These are phyloP conservation scores for Pecoramyces ruminantium DNA, from an alignment of 192 early-diverging fungal genomes.

Conservation along the genomic window DNA sequence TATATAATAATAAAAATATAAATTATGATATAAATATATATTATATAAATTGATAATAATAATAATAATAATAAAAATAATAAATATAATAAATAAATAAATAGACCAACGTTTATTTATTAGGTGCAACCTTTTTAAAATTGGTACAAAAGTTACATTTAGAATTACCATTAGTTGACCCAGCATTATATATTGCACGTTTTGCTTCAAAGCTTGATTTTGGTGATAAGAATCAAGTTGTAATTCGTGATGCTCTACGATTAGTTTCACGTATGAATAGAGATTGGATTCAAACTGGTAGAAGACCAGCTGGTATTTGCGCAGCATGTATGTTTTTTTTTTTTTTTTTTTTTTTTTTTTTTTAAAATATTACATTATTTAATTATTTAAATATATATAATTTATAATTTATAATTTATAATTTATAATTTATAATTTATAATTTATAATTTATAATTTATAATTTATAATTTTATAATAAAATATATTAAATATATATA, in stretches of 20 bases:
- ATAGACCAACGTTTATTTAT: conserved; percentile 65
- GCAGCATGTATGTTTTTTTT: conserved; percentile 51
- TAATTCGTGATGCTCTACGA: conserved; percentile 60
- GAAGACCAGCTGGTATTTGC: conserved; percentile 86
- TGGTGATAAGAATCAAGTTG: conserved; percentile 64
- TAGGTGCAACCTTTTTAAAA: conserved; percentile 69
- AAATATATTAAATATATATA: too few species aligned
- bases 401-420: too few species aligned
- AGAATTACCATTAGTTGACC: conserved; percentile 65
- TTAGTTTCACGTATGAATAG: conserved; percentile 79
- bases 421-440: too few species aligned
- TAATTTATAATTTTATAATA: too few species aligned
- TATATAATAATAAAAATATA: too few species aligned
- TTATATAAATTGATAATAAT: too few species aligned
- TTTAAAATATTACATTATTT: too few species aligned
- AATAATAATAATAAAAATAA: too few species aligned
- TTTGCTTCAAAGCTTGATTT: conserved; percentile 82
- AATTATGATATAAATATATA: too few species aligned
- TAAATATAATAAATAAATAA: background rate
- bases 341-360: too few species aligned
- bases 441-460: too few species aligned
- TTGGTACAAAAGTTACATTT: conserved; percentile 46
- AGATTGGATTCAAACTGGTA: conserved; percentile 82
- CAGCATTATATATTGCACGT: conserved; percentile 77
- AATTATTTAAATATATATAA: too few species aligned